Conservation (phyloP, 306 rosid genomes). For the Inga oerstediana region DNA sequence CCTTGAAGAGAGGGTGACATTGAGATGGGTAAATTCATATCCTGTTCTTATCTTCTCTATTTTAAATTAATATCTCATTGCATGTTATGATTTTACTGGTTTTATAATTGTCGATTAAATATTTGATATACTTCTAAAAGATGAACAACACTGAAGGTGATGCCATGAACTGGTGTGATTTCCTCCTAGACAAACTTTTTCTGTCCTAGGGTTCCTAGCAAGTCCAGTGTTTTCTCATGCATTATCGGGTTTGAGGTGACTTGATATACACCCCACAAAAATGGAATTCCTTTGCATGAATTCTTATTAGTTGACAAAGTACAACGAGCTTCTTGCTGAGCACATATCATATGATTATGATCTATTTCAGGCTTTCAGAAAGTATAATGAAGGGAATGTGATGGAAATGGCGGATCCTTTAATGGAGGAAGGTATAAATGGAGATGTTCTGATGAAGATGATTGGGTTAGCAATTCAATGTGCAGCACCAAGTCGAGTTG, state of each 20-base stretch:
- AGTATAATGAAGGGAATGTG: not conserved
- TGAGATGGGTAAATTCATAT: conserved; percentile 80
- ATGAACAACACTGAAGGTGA: not conserved
- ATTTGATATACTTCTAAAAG: conserved; percentile 4
- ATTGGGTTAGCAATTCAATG: not conserved
- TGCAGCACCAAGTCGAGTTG: not conserved
- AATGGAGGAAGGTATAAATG: not conserved
- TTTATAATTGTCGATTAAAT: conserved; percentile 9
- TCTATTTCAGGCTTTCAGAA: conserved; percentile 1
- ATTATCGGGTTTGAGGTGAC: not conserved
- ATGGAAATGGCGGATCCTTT: not conserved
- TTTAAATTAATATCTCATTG: not conserved
- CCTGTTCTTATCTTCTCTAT: conserved; percentile 13
- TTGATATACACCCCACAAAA: not conserved
- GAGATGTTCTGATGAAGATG: not conserved
- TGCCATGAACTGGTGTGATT: not conserved
- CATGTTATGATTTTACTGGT: not conserved
- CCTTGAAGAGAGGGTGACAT: conserved; percentile 75
- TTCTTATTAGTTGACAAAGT: not conserved
- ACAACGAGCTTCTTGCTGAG: not conserved
- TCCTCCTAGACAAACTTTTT: not conserved
- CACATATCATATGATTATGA: not conserved
- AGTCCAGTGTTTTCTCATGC: not conserved
- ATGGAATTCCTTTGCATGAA: not conserved
- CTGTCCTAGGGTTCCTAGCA: not conserved